These are phyloP conservation scores for Prunus mira DNA, from an alignment of 306 rosid species.

Conservation along the genomic window DNA sequence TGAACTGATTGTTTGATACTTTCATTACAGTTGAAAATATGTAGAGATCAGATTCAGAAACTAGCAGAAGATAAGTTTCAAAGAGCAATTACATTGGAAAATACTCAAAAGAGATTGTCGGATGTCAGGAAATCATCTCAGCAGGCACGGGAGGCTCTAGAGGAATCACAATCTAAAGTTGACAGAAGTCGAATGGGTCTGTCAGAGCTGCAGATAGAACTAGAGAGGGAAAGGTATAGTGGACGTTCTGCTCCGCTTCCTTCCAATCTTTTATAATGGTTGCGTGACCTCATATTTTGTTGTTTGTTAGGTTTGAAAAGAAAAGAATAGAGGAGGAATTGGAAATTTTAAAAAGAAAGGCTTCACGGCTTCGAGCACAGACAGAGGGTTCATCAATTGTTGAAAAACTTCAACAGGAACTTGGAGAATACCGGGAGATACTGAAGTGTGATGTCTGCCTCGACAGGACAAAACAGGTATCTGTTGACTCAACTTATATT, in stretches of 20 bases:
- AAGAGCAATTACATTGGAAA: conserved; percentile 49
- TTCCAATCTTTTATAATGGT: neutral
- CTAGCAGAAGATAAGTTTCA: conserved; percentile 56
- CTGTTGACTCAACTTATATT: neutral
- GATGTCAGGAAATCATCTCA: conserved; percentile 62
- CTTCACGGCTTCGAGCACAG: conserved; percentile 49
- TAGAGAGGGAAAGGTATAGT: conserved; percentile 82
- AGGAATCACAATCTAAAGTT: conserved; percentile 56
- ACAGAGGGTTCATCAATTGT: conserved; percentile 63
- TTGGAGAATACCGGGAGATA: conserved; percentile 77
- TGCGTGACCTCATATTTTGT: conserved; percentile 5
- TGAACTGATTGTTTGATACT: conserved; percentile 6
- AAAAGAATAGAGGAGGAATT: conserved; percentile 74
- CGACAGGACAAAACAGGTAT: conserved; percentile 85
- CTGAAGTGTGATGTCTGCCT: conserved; percentile 86
- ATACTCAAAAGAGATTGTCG: conserved; percentile 53
- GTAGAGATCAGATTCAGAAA: conserved; percentile 68
- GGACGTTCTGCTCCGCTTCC: neutral
- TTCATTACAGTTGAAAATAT: conserved; percentile 63
- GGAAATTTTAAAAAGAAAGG: conserved; percentile 70
- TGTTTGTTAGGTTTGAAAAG: conserved; percentile 57
- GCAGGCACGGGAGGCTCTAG: conserved; percentile 57
- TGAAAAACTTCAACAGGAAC: conserved; percentile 84
- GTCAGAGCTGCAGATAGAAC: conserved; percentile 63
- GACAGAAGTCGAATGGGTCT: conserved; percentile 46